Base-by-base conservation (phyloP, 2,329 filamentous ascomycete genomes). In the Cytospora chrysosperma region DNA sequence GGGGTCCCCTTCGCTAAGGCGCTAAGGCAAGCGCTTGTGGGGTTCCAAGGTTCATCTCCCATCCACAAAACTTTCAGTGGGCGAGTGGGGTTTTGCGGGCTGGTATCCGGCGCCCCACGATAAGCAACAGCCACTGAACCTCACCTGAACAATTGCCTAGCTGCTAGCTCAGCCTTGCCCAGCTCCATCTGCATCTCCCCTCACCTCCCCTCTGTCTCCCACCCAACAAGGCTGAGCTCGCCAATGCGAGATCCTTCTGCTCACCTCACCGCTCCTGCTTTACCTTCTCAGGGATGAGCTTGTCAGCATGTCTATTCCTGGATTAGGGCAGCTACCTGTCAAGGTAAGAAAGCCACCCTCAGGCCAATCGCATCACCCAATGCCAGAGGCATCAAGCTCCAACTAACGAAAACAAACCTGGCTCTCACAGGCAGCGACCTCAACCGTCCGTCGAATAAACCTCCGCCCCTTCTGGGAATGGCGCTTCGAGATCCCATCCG, bases 391-490 rank as follows among this genome's bases (percentile, higher is more conserved):
- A 26, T 17, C 43, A 43, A 15, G 13, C 26, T 52, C 50, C n/a
- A 43, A 34, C 40, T 43, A 5, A n/a, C n/a, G n/a, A n/a, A n/a
- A 30, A 26, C 40, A 49, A 19, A 30, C 55, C 24, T 32, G 27
- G 27, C 57, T 59, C 28, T 9, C 34, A 27, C 69, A 75, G 76
- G 72, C 76, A 53, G 70, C 74, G 56, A 70, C 73, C 61, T 75
- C 79, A 40, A 72, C 80, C 17, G 79, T 77, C 28, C 79, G 81
- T 64, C 81, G 76, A 57, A 74, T 83, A 67, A 73, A 72, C 67
- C 84, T 94, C 67, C 79, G 82, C 57, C 82, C 86, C 61, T 85
- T 85, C 68, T 88, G 85, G 71, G 91, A 94, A 82, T 94, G 90
- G 87, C 86, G 91, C 57, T 94, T 94, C 77, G 84, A 91, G 72